Evolutionary conservation across 345 rosid genomes (phyloP), one percentile per base, ranked within the genome.

Genomic region (Acer yangbiense): DNA sequence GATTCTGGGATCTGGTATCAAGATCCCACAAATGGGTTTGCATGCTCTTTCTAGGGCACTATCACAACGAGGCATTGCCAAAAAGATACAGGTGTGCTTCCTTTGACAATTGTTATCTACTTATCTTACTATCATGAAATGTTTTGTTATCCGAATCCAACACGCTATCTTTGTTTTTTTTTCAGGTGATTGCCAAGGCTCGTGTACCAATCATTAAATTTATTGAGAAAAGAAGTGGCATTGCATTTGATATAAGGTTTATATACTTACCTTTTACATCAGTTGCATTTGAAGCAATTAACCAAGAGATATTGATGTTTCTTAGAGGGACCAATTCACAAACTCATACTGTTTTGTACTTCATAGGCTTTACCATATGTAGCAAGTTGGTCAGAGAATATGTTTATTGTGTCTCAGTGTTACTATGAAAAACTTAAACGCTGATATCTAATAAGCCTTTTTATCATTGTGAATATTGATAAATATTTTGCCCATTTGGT

Each of bases 171-270:
- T 67, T 27, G 46, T 11, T 72, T 61, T 80, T 80, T 61, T 80
- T 66, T 76, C 81, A 94, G 98, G 98, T 96, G 70, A 93, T 96
- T 80, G 97, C 89, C 39, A 91, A 88, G 81, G 99, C 99, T 41
- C 97, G 99, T 39, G 97, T 96, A 64, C 99, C 99, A 17, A 96
- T 96, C 77, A 77, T 96, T 76, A 96, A 96, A 84, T 96, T 96
- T 76, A 85, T 94, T 16, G 98, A 96, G 83, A 96, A 87, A 89
- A 89, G 79, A 83, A 96, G 98, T 75, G 86, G 87, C 65, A 82
- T 96, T 71, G 64, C 98, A 13, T 96, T 94, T 77, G 99, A 93
- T 82, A 73, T 96, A 85, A 96, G 98, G 98, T 93, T 66, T 61
- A 23, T 20, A 58, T 73, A 20, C 77, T 68, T 68, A 21, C 32